Conservation (phyloP, 257 asterid species). For the Oldenlandia corymbosa region DNA sequence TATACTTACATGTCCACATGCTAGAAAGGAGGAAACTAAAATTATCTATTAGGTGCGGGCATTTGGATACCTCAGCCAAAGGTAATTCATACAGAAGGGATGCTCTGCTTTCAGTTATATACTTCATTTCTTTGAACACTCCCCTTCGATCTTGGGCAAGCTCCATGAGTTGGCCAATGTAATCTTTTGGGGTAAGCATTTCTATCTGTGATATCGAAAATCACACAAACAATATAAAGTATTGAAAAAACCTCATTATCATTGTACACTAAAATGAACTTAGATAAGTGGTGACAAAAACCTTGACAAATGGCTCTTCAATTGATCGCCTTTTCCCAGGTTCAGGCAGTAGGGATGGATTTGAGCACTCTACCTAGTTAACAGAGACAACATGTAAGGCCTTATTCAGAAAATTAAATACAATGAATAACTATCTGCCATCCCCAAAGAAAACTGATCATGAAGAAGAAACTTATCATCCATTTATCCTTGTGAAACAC, state of each 20-base stretch:
- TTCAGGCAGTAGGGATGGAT: slow-evolving; percentile 95
- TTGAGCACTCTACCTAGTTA: slow-evolving; percentile 86
- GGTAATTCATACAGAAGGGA: slow-evolving; percentile 77
- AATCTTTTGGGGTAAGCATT: slow-evolving; percentile 90
- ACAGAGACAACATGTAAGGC: slow-evolving; percentile 1
- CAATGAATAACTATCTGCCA: neutral
- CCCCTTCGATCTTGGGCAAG: slow-evolving; percentile 98
- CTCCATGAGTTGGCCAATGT: slow-evolving; percentile 94
- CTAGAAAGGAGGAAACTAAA: too few relatives aligned
- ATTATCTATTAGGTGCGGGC: neutral
- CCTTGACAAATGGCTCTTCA: slow-evolving; percentile 98
- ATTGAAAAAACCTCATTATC: slow-evolving; percentile 14
- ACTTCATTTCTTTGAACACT: slow-evolving; percentile 88
- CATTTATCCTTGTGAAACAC: neutral
- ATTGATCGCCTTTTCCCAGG: slow-evolving; percentile 84
- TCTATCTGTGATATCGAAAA: slow-evolving; percentile 58
- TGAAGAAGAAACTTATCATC: neutral
- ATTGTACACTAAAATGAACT: slow-evolving; percentile 6
- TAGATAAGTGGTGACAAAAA: slow-evolving; percentile 19
- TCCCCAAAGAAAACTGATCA: neutral
- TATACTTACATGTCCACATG: neutral
- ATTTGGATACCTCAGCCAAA: slow-evolving; percentile 76
- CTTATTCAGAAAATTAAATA: neutral
- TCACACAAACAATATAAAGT: slow-evolving; percentile 23
- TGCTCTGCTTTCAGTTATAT: slow-evolving; percentile 78